These are phyloP conservation scores for Ophiosphaerella narmari DNA, from an alignment of 2,329 filamentous ascomycete genomes.

Conservation along the genomic window DNA sequence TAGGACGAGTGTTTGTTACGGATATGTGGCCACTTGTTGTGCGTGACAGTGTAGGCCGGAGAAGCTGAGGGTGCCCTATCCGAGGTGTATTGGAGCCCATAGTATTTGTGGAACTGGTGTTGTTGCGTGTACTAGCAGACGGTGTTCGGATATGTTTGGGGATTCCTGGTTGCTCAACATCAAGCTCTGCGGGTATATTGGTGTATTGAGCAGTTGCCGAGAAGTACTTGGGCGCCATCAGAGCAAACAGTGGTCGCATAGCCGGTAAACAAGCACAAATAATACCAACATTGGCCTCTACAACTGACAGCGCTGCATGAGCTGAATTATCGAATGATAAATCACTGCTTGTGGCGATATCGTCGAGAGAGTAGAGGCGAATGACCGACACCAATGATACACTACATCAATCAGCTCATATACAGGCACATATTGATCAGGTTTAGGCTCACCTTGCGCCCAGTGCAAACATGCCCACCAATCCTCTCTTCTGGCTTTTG, in stretches of 20 bases:
- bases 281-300: conserved; percentile 42
- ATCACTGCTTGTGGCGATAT: conserved; percentile 33
- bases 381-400: conserved; percentile 41
- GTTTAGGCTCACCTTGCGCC: conserved; percentile 42
- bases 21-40: conserved; percentile 1
- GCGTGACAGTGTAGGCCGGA: conserved; percentile 5
- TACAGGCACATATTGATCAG: no score
- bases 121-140: conserved; percentile 14
- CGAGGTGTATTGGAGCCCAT: conserved; percentile 1
- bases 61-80: conserved; percentile 2
- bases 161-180: conserved; percentile 25
- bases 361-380: conserved; percentile 36
- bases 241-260: conserved; percentile 38
- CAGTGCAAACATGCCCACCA: conserved; percentile 45
- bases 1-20: not conserved
- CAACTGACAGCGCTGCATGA: conserved; percentile 37
- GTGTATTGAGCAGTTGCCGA: conserved; percentile 20
- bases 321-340: conserved; percentile 40
- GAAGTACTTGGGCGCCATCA: conserved; percentile 48
- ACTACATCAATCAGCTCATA: conserved; percentile 19
- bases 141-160: conserved; percentile 10
- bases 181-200: conserved; percentile 10
- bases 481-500: conserved; percentile 39
- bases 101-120: conserved; percentile 11
- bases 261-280: conserved; percentile 43